Evolutionary conservation across 2,329 filamentous ascomycete genomes (phyloP), one percentile per base, ranked within the genome.

Genomic region (Aspergillus japonicus): DNA sequence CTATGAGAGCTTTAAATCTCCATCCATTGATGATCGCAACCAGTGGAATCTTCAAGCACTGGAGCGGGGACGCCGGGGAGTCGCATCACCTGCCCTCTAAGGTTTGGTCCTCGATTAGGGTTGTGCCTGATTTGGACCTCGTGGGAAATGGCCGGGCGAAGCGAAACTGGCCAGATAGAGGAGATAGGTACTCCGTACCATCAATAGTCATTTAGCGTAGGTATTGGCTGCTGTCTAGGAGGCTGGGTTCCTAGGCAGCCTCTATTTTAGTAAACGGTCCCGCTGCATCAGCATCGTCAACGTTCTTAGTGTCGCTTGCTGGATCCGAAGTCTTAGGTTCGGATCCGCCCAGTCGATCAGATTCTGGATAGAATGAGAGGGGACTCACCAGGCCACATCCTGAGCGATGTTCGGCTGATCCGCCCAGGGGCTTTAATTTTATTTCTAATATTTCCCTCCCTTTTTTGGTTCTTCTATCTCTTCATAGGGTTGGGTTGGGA

Each of bases 371-470:
- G 56, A 57, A 56, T 60, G 42, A 29, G 44, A 59, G 49, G 50
- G 63, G 65, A 63, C 57, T 64, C 53, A 51, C 59, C 26, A 44
- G 39, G 39, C 39, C 39, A 44, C 6, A 16, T 44, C 19, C 39
- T 19, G n/a, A 19, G 39, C 35, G 29, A 56, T 49, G 60, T 58
- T 60, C 57, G 65, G 64, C 60, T 71, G 71, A 73, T 73, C 69
- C 65, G 69, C 68, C 68, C 71, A 73, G 70, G 69, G 70, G 66
- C 26, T 29, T 3, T 29, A 29, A 29, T 10, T 8, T 29, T 3
- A 29, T 10, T 29, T 29, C 26, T 29, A 10, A 8, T 29, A 29
- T 8, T 29, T 29, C 8, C 26, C 8, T 29, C 3, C 8, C 26
- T 68, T 60, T 49, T 55, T 8, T 44, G 5, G 14, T 12, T 35